Evolutionary conservation across 805 yeast species (phyloP).

Genomic region (Saccharomycopsis vini): DNA sequence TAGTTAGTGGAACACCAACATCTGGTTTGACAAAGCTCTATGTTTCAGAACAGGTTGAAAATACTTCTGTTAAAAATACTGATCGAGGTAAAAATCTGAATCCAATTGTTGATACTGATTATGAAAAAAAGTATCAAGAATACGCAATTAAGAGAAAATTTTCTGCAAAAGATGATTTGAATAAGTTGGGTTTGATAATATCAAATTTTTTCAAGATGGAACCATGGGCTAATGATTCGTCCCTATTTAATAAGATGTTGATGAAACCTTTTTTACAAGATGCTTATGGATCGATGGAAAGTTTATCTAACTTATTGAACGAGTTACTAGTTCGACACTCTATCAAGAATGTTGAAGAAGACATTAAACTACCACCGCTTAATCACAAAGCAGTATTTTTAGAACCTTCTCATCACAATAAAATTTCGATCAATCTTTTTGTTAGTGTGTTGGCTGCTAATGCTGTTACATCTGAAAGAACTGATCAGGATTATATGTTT

Average conservation of each 20-base stretch:
- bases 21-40: constrained; percentile 55
- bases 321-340: constrained; percentile 50
- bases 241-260: constrained; percentile 37
- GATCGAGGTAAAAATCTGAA: neutral
- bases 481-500: constrained; percentile 63
- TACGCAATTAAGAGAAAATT: constrained; percentile 43
- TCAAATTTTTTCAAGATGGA: constrained; percentile 47
- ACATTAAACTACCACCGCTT: constrained; percentile 48
- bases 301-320: constrained; percentile 35
- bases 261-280: constrained; percentile 39
- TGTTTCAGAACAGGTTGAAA: constrained; percentile 29
- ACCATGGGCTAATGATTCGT: constrained; percentile 44
- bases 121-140: constrained; percentile 20
- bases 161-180: constrained; percentile 44
- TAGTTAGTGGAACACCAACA: constrained; percentile 70
- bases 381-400: constrained; percentile 50
- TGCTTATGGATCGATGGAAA: constrained; percentile 32
- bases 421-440: constrained; percentile 52
- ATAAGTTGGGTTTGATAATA: constrained; percentile 43
- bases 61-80: constrained; percentile 14
- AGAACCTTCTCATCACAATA: constrained; percentile 56
- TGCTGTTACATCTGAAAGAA: constrained; percentile 64
- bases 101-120: constrained; percentile 20
- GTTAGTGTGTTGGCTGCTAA: constrained; percentile 61
- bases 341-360: constrained; percentile 43